phyloP scores from a whole-genome alignment of 805 yeast genomes.

The Schwanniomyces polymorphus region DNA sequence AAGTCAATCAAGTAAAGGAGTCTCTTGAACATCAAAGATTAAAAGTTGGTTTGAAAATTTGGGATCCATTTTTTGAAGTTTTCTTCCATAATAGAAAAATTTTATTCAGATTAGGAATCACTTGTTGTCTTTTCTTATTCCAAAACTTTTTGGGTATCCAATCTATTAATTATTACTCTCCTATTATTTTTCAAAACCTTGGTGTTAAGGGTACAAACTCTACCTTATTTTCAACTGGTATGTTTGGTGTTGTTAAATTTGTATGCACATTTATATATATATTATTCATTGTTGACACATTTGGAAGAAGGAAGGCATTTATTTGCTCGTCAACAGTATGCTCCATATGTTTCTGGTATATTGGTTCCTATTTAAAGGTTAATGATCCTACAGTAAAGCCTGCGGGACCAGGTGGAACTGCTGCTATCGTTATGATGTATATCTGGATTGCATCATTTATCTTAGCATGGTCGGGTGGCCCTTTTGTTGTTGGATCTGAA shows the following conservation, averaged over 20 bases:
- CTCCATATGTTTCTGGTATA: constrained; percentile 38
- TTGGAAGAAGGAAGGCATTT: constrained; percentile 36
- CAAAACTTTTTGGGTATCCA: constrained; percentile 42
- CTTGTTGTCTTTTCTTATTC: constrained; percentile 32
- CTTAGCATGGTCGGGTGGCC: constrained; percentile 42
- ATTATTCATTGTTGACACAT: constrained; percentile 33
- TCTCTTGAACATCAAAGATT: constrained; percentile 27
- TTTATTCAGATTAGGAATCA: constrained; percentile 26
- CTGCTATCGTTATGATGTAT: constrained; percentile 42
- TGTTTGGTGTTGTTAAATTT: constrained; percentile 40
- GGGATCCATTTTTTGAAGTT: constrained; percentile 34
- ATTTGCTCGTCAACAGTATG: constrained; percentile 35
- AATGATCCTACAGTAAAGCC: constrained; percentile 28
- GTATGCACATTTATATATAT: constrained; percentile 34
- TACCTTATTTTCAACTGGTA: constrained; percentile 37
- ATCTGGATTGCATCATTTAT: constrained; percentile 42
- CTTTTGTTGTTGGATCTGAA: constrained; percentile 40
- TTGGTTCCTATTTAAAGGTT: constrained; percentile 35
- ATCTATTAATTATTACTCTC: constrained; percentile 40
- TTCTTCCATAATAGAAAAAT: constrained; percentile 24
- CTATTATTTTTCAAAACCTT: constrained; percentile 31
- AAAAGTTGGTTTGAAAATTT: constrained; percentile 30
- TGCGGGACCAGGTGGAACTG: constrained; percentile 40
- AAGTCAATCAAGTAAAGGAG: constrained; percentile 35
- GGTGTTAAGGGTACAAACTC: constrained; percentile 40